Conservation (phyloP, 805 yeast genomes). For the Vanderwaltozyma yarrowii region DNA sequence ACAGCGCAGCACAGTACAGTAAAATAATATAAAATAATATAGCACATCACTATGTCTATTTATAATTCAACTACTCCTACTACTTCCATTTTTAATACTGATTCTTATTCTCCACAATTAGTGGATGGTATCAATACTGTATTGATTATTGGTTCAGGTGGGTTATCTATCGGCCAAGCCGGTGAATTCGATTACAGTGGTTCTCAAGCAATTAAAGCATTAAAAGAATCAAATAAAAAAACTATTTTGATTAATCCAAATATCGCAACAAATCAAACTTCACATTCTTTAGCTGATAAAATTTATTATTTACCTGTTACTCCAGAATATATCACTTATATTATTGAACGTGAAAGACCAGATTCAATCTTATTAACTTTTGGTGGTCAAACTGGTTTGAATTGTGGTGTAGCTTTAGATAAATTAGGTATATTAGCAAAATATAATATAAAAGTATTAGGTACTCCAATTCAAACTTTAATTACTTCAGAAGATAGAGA, state of each 20-base stretch:
- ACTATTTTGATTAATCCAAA: conserved; percentile 89
- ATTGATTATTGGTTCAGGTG: conserved; percentile 93
- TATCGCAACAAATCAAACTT: conserved; percentile 94
- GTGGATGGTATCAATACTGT: conserved; percentile 37
- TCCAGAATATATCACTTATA: conserved; percentile 89
- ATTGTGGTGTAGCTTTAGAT: conserved; percentile 90
- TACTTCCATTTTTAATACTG: conserved; percentile 24
- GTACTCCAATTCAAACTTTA: conserved; percentile 93
- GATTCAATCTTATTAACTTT: conserved; percentile 93
- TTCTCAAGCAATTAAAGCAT: conserved; percentile 94
- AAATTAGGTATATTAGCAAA: conserved; percentile 90
- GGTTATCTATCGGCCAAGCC: conserved; percentile 94
- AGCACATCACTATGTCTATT: no score
- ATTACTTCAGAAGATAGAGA: conserved; percentile 98
- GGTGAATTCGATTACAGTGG: conserved; percentile 98
- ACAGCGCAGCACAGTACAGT: no score
- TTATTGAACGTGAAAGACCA: conserved; percentile 92
- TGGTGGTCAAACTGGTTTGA: conserved; percentile 97
- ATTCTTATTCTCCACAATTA: conserved; percentile 23
- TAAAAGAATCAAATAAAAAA: conserved; percentile 78
- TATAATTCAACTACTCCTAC: conserved; percentile 19
- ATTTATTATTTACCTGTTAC: conserved; percentile 94
- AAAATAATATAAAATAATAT: no score
- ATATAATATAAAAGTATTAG: conserved; percentile 87
- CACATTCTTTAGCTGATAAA: conserved; percentile 91